Base-by-base conservation (phyloP, 1,284 basidiomycete genomes). In the Fomitopsis schrenkii region DNA sequence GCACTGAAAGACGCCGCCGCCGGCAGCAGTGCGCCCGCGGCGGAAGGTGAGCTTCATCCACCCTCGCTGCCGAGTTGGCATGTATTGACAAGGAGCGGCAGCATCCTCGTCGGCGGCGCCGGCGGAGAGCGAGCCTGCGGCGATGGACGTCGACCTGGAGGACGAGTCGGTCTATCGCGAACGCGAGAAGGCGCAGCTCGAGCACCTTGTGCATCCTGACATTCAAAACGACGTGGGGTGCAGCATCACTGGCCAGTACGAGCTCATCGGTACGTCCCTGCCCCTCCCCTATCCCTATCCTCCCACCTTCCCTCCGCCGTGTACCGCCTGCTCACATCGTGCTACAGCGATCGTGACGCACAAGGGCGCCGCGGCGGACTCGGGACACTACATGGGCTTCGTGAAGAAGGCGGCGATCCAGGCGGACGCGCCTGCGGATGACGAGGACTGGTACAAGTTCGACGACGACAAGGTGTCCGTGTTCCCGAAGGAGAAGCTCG, bases 311-410 rank as follows among this genome's bases (percentile, higher is more conserved):
- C 22, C 22, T 22, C 22, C 22, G 22, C 22, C 22, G 22, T 22
- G 22, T 22, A 22, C 22, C 8, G 40, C 41, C 53, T 42, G 6
- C 14, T 45, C 30, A 36, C 55, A 35, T 55, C 41, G 30, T 5
- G 33, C 54, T 19, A 28, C 68, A 93, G 94, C 90, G 1, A 93
- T 99, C 70, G 89, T 99, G 15, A 97, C 95, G 30, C 97, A 98
- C 83, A 99, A 99, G 74, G 97, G 97, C 17, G 88, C 95, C 0
- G 91, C 91, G 0, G 95, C 97, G 0, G 95, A 98, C 71, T 88
- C 93, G 0, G 96, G 95, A 1, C 95, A 97, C 75, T 97, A 97
- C 73, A 95, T 97, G 42, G 92, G 87, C 0, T 97, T 92, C 79
- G 93, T 90, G 54, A 92, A 90, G 79, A 90, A 88, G 79, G 83